phyloP scores from a whole-genome alignment of 805 yeast genomes.

The Blastobotrys terrestris region DNA sequence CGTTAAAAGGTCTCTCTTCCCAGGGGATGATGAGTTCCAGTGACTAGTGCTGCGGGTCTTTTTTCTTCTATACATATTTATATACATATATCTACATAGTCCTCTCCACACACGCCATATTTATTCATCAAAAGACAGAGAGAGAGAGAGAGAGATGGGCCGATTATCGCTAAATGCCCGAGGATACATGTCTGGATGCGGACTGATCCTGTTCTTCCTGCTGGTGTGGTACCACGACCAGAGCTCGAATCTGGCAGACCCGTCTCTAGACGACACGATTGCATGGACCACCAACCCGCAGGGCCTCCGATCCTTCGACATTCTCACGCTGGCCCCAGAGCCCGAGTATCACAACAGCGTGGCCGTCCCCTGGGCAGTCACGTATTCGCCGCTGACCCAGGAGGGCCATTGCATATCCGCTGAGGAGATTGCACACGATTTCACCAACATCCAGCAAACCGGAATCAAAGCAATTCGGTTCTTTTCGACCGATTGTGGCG shows the following conservation, averaged over 20 bases:
- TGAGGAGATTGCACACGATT: slow-evolving; percentile 11
- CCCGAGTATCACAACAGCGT: not conserved
- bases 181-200: not conserved
- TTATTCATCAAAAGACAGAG: no score
- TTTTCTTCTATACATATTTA: no score
- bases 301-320: not conserved
- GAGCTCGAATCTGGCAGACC: not conserved
- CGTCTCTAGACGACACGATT: not conserved
- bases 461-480: slow-evolving; percentile 16
- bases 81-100: no score
- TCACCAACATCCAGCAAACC: slow-evolving; percentile 6
- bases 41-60: no score
- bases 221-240: not conserved
- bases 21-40: no score
- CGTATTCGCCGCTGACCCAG: slow-evolving; percentile 19
- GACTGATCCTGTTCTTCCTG: not conserved
- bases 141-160: not conserved
- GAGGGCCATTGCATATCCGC: slow-evolving; percentile 17
- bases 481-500: slow-evolving; percentile 19
- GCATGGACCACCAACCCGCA: not conserved
- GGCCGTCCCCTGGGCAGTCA: slow-evolving; percentile 20
- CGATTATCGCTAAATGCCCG: not conserved
- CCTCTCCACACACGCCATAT: no score
- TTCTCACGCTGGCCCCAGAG: not conserved
- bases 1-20: no score